Percentiles rank a stretch among this genome's conserved stretches.
Conservation (phyloP, 108 stramenopile genomes). For the Halocafeteria seosinensis region DNA sequence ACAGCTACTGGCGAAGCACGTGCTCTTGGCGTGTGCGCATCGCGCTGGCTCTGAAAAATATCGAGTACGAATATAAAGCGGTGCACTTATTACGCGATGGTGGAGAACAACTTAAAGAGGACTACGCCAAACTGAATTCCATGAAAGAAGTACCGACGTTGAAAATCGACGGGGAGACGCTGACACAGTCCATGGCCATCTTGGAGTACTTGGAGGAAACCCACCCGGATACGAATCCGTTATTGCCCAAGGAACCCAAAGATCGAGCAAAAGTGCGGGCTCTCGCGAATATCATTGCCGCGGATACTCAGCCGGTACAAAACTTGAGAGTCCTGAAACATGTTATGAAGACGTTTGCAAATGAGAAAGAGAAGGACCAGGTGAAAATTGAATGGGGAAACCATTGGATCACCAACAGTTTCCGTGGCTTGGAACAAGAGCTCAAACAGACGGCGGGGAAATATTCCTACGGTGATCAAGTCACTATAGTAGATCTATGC, state of each 20-base stretch:
- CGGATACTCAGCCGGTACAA: slow-evolving; percentile 18
- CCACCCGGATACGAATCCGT: too few relatives aligned
- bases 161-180: slow-evolving; percentile 8
- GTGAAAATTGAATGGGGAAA: slow-evolving; percentile 5
- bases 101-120: slow-evolving; percentile 6
- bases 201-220: slow-evolving; percentile 40
- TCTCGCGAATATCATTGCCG: slow-evolving; percentile 11
- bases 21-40: slow-evolving; percentile 21
- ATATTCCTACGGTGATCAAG: neutral
- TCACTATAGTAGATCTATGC: slow-evolving; percentile 15
- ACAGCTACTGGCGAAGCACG: slow-evolving; percentile 18
- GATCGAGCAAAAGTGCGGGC: slow-evolving; percentile 7
- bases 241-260: slow-evolving; percentile 7
- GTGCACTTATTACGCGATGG: slow-evolving; percentile 13
- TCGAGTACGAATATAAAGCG: slow-evolving; percentile 15
- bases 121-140: slow-evolving; percentile 30
- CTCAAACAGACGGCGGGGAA: neutral
- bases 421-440: slow-evolving; percentile 7
- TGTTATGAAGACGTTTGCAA: neutral
- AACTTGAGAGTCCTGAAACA: slow-evolving; percentile 8
- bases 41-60: slow-evolving; percentile 10
- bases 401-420: slow-evolving; percentile 1
- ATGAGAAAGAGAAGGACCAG: neutral
- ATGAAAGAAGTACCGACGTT: slow-evolving; percentile 44
- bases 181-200: slow-evolving; percentile 44